These are phyloP conservation scores for Wickerhamiella cacticola DNA, from an alignment of 805 yeast species.

Conservation along the genomic window DNA sequence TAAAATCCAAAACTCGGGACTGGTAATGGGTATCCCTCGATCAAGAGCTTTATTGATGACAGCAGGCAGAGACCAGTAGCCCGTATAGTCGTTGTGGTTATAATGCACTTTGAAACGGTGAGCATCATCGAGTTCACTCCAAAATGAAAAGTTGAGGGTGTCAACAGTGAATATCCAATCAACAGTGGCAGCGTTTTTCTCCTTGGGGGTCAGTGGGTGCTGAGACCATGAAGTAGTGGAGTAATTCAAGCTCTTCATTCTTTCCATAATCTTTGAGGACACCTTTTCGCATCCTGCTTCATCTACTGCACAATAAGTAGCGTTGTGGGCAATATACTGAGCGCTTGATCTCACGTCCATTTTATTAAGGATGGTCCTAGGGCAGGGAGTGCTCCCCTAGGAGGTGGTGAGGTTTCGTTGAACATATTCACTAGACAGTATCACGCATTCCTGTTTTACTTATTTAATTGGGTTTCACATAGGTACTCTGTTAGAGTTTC, in stretches of 20 bases:
- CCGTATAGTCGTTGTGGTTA: slow-evolving; percentile 30
- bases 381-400: too few relatives aligned
- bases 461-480: too few relatives aligned
- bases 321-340: slow-evolving; percentile 22
- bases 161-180: slow-evolving; percentile 36
- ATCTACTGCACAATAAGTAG: slow-evolving; percentile 27
- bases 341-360: slow-evolving; percentile 20
- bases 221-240: slow-evolving; percentile 31
- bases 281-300: slow-evolving; percentile 24
- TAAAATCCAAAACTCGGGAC: slow-evolving; percentile 29
- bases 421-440: too few relatives aligned
- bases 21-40: slow-evolving; percentile 31
- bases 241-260: slow-evolving; percentile 26
- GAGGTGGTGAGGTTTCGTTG: too few relatives aligned
- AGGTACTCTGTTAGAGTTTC: too few relatives aligned
- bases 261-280: slow-evolving; percentile 24
- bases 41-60: slow-evolving; percentile 34
- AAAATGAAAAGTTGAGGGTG: slow-evolving; percentile 34
- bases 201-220: slow-evolving; percentile 29
- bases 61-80: slow-evolving; percentile 37
- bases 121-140: slow-evolving; percentile 30
- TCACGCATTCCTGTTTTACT: too few relatives aligned
- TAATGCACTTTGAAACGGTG: slow-evolving; percentile 31
- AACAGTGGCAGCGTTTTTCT: slow-evolving; percentile 14
- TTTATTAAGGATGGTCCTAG: slow-evolving; percentile 24